A percentile compares a stretch with the other conserved stretches of the same genome.
phyloP scores from a whole-genome alignment of 106 monocot species.

The Hemerocallis citrina region DNA sequence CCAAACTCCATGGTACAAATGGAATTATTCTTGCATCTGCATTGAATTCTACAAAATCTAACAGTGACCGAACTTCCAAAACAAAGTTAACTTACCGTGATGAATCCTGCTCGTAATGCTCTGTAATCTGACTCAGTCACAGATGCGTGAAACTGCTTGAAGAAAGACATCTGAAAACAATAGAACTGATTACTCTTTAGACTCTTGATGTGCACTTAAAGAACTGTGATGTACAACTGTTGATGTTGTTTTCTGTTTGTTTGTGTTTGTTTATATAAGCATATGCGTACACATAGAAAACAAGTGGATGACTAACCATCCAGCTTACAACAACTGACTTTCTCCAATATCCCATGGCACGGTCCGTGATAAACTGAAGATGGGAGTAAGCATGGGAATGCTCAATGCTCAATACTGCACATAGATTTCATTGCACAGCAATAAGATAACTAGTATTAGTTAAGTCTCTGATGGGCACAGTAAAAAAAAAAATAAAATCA shows the following conservation, averaged over 20 bases:
- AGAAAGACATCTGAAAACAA: constrained; percentile 61
- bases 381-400: constrained; percentile 10
- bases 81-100: constrained; percentile 30
- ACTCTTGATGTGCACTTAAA: no score
- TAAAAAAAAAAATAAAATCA: background rate
- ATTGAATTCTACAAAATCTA: background rate
- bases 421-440: background rate
- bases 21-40: background rate
- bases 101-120: constrained; percentile 63
- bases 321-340: constrained; percentile 42
- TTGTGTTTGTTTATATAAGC: no score
- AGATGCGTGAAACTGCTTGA: constrained; percentile 83
- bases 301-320: constrained; percentile 34
- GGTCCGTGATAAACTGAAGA: constrained; percentile 27
- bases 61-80: background rate
- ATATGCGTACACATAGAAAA: no score
- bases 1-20: background rate
- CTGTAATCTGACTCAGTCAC: constrained; percentile 72
- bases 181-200: background rate
- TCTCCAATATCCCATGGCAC: constrained; percentile 41
- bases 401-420: constrained; percentile 12
- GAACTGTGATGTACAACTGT: no score
- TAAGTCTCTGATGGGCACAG: no score
- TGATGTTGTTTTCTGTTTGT: no score
- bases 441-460: background rate